Evolutionary conservation across 192 early-diverging fungal genomes (phyloP).

Genomic region (Gonapodya prolifera): DNA sequence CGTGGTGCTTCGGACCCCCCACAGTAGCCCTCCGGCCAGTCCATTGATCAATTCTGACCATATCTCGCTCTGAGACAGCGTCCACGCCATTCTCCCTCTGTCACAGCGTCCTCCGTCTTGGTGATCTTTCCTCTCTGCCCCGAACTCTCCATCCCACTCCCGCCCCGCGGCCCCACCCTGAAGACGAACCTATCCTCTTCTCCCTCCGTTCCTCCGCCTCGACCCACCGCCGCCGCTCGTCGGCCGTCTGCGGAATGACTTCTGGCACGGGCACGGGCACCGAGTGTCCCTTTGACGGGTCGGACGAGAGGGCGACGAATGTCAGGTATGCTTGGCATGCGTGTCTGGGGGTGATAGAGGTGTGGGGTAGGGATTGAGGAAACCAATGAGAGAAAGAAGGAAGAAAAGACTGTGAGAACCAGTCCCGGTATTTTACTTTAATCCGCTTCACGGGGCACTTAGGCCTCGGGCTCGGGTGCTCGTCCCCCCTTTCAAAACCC

Average conservation of each 20-base stretch:
- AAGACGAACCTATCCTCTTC: constrained; percentile 18
- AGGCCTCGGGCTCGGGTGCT: too few species aligned
- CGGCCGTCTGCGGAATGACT: constrained; percentile 28
- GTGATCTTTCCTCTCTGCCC: constrained; percentile 1
- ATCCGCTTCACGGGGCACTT: too few species aligned
- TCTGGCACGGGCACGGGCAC: constrained; percentile 28
- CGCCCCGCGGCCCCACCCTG: constrained; percentile 7
- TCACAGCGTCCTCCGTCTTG: neutral
- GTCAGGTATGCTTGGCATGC: constrained; percentile 56
- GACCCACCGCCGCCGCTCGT: constrained; percentile 38
- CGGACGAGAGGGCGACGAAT: constrained; percentile 35
- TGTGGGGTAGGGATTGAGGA: neutral
- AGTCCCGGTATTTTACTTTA: too few species aligned
- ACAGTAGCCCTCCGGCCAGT: constrained; percentile 24
- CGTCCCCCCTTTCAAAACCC: neutral
- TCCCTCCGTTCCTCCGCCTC: constrained; percentile 40
- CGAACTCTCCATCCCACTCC: constrained; percentile 7
- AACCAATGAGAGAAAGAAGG: too few species aligned
- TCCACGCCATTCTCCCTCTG: neutral
- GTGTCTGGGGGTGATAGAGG: neutral
- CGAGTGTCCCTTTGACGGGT: constrained; percentile 8
- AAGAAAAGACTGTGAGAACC: too few species aligned
- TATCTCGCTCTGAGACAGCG: constrained; percentile 11
- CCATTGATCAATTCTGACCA: constrained; percentile 17
- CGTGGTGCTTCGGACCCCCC: constrained; percentile 25